phyloP scores from a whole-genome alignment of 2,329 filamentous ascomycete species.

The Cadophora luteo-olivacea region DNA sequence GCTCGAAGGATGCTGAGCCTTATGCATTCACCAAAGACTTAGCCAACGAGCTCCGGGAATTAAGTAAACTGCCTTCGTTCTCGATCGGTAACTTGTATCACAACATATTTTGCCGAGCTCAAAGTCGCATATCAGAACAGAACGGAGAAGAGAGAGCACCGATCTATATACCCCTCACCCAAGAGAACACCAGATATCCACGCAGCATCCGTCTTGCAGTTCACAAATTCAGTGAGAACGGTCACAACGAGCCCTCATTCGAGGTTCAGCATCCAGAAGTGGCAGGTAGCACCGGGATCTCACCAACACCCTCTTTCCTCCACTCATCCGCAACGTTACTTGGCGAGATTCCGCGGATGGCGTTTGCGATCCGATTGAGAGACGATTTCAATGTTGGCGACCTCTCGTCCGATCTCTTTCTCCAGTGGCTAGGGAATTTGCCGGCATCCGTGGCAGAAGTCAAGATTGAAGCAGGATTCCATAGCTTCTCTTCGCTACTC shows the following conservation, averaged over 20 bases:
- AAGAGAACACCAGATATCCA: conserved; percentile 27
- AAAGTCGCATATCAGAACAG: conserved; percentile 27
- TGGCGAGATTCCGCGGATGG: conserved; percentile 32
- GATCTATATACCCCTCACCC: conserved; percentile 29
- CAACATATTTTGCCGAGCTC: conserved; percentile 34
- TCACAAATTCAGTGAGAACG: conserved; percentile 10
- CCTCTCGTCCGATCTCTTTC: conserved; percentile 32
- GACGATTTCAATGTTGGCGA: conserved; percentile 30
- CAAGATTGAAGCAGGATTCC: conserved; percentile 37
- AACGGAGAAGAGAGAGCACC: conserved; percentile 23
- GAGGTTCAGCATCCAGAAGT: conserved; percentile 22
- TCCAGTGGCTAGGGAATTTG: conserved; percentile 34
- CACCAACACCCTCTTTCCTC: conserved; percentile 30
- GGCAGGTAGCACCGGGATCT: conserved; percentile 6
- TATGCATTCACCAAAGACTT: conserved; percentile 31
- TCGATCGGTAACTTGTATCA: conserved; percentile 37
- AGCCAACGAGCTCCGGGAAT: conserved; percentile 30
- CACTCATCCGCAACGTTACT: conserved; percentile 26
- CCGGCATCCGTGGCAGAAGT: conserved; percentile 34
- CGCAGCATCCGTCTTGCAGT: conserved; percentile 35
- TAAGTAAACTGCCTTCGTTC: conserved; percentile 35
- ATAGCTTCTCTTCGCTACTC: conserved; percentile 34
- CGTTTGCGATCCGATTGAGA: conserved; percentile 34
- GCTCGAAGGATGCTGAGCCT: conserved; percentile 13
- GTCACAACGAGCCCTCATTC: conserved; percentile 17